A percentile compares a stretch with the other conserved stretches of the same genome.
These are phyloP conservation scores for Aurinia saxatilis DNA, from an alignment of 345 rosid genomes.

Conservation along the genomic window DNA sequence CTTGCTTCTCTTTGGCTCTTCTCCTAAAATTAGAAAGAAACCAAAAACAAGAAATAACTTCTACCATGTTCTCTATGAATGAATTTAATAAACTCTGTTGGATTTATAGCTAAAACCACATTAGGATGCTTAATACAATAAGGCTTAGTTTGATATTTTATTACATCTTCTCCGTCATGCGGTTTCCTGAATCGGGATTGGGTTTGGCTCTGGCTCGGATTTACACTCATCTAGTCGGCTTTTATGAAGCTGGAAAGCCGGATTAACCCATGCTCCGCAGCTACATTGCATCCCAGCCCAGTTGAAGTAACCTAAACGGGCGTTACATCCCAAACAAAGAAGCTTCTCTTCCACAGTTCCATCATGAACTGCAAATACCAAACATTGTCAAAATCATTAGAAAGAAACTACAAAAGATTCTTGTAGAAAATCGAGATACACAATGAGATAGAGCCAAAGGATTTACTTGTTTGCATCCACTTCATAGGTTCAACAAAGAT, in stretches of 20 bases:
- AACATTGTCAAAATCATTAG: background rate
- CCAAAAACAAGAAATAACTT: background rate
- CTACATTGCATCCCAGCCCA: conserved; percentile 98
- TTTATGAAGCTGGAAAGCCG: conserved; percentile 86
- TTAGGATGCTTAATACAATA: background rate
- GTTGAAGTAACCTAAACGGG: conserved; percentile 74
- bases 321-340: conserved; percentile 68
- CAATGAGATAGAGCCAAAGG: background rate
- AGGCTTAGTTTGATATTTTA: background rate
- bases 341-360: conserved; percentile 79
- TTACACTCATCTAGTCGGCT: conserved; percentile 59
- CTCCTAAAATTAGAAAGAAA: conserved; percentile 19
- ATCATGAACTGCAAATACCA: conserved; percentile 62
- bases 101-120: background rate
- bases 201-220: conserved; percentile 8
- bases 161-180: background rate
- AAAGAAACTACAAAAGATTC: background rate
- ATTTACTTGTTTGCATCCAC: conserved; percentile 76
- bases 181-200: background rate
- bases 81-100: no score
- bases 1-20: no score
- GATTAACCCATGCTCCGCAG: conserved; percentile 90
- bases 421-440: background rate
- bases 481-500: conserved; percentile 90
- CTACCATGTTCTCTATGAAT: no score